A percentile compares a stretch with the other conserved stretches of the same genome.
Evolutionary conservation across 495 filamentous ascomycete species (phyloP).

Genomic region (Pseudomonodictys pantanalensis): DNA sequence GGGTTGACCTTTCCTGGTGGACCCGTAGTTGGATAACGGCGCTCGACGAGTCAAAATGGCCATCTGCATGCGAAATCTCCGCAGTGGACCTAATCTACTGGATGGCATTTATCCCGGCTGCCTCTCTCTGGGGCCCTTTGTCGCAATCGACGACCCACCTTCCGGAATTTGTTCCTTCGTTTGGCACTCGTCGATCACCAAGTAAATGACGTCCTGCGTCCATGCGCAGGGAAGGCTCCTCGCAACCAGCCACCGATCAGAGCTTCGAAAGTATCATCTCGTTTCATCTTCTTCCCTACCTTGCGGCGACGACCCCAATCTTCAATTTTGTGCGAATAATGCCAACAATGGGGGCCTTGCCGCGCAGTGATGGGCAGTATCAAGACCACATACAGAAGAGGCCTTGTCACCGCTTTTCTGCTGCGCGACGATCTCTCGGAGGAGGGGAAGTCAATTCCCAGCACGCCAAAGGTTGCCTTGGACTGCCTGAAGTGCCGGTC

Average conservation of each 20-base stretch:
- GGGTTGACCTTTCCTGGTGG: neutral
- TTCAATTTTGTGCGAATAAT: too few species aligned
- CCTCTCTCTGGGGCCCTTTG: neutral
- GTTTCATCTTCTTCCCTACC: too few species aligned
- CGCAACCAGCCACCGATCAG: neutral
- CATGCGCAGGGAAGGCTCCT: neutral
- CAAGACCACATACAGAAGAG: neutral
- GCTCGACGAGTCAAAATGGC: neutral
- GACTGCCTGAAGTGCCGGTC: neutral
- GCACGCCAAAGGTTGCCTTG: neutral
- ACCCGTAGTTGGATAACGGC: neutral
- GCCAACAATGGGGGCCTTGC: too few species aligned
- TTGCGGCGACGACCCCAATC: too few species aligned
- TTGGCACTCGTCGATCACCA: conserved; percentile 10
- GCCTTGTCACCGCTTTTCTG: conserved; percentile 21
- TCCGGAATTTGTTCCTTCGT: conserved; percentile 6
- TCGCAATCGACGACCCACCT: conserved; percentile 17
- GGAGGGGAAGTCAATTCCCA: neutral
- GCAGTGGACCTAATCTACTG: conserved; percentile 4
- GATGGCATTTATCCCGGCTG: conserved; percentile 4
- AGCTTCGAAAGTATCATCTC: neutral
- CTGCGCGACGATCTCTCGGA: conserved; percentile 14
- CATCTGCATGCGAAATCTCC: neutral
- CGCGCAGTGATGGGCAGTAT: neutral
- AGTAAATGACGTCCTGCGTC: conserved; percentile 8